Conservation (phyloP, 345 rosid genomes). For the Mangifera indica region DNA sequence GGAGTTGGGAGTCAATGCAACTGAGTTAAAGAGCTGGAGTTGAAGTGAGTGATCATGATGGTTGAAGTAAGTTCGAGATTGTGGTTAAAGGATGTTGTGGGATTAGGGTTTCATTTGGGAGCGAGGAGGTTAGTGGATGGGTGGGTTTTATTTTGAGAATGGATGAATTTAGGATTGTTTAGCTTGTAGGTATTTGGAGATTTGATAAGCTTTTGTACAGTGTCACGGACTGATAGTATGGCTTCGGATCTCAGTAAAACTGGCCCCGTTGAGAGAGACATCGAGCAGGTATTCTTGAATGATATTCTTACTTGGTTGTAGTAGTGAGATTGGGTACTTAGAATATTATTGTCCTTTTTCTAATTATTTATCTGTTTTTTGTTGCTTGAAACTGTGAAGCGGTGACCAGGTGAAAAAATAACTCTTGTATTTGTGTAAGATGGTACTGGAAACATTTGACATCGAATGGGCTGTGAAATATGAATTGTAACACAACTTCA, state of each 20-base stretch:
- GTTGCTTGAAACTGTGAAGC: background rate
- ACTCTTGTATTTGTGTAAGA: too few species aligned
- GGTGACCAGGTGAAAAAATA: too few species aligned
- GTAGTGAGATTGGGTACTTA: background rate
- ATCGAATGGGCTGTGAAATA: background rate
- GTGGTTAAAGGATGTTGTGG: constrained; percentile 13
- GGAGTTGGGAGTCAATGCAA: constrained; percentile 7
- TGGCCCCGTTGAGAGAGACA: constrained; percentile 82
- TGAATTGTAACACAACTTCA: background rate
- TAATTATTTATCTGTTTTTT: background rate
- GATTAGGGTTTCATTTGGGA: constrained; percentile 36
- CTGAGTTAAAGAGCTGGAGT: constrained; percentile 20
- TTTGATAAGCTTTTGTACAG: constrained; percentile 15
- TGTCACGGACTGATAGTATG: constrained; percentile 74
- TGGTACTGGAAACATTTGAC: background rate
- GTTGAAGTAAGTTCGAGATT: constrained; percentile 20
- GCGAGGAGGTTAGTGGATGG: constrained; percentile 32
- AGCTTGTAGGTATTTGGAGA: constrained; percentile 4
- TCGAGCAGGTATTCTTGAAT: constrained; percentile 71
- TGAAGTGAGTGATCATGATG: constrained; percentile 26
- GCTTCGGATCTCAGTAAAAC: constrained; percentile 89
- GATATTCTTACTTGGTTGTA: background rate
- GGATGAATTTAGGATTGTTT: constrained; percentile 24
- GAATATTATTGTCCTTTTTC: background rate
- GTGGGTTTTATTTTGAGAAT: constrained; percentile 39